Evolutionary conservation across 768 basidiomycete species (phyloP).

Genomic region (Mycena maculata): DNA sequence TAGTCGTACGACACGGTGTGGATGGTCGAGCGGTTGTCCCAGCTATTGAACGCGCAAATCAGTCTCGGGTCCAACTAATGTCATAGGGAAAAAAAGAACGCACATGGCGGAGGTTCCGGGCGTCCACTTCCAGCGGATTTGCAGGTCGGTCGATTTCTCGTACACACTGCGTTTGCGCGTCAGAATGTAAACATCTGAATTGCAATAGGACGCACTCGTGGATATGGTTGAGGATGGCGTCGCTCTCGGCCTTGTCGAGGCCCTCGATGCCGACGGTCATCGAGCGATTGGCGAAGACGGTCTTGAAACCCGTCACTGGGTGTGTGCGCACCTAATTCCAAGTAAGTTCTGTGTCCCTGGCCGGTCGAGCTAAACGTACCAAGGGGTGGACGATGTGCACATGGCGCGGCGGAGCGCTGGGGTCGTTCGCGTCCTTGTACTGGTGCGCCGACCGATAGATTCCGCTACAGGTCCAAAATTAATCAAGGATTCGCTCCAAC

Average conservation of each 20-base stretch:
- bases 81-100: conserved; percentile 35
- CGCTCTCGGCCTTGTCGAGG: conserved; percentile 48
- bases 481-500: not conserved
- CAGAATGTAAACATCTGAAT: not conserved
- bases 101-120: conserved; percentile 49
- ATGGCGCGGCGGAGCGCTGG: conserved; percentile 46
- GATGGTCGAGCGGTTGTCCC: conserved; percentile 45
- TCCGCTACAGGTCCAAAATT: conserved; percentile 40
- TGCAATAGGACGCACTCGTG: conserved; percentile 32
- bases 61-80: not conserved
- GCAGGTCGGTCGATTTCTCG: conserved; percentile 49
- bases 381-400: conserved; percentile 48
- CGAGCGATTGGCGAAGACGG: conserved; percentile 48
- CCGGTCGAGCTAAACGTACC: not conserved
- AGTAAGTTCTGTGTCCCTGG: not conserved
- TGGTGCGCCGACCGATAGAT: conserved; percentile 33
- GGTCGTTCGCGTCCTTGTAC: conserved; percentile 44
- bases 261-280: conserved; percentile 52
- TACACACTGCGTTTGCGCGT: conserved; percentile 42
- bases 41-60: conserved; percentile 2
- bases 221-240: conserved; percentile 48
- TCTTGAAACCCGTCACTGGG: conserved; percentile 53
- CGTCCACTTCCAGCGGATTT: conserved; percentile 48
- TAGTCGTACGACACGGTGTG: conserved; percentile 44
- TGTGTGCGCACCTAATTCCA: conserved; percentile 43